Conservation (phyloP, 495 filamentous ascomycete genomes). For the Aspergillus funiculosus region DNA sequence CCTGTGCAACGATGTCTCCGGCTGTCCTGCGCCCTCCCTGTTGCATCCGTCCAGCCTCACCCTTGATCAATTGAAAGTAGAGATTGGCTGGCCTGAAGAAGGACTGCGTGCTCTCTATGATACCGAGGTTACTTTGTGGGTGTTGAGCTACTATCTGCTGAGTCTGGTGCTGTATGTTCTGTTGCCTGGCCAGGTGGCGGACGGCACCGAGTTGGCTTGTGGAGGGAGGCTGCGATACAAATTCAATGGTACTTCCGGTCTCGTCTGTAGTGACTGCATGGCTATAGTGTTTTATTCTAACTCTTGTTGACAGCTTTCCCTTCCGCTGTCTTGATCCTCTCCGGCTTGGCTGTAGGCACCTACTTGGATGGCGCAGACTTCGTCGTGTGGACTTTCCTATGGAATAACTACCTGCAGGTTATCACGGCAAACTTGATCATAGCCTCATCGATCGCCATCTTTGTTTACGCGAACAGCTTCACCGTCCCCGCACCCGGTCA, state of each 20-base stretch:
- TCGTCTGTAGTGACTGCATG: background rate
- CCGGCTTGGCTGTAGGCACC: constrained; percentile 65
- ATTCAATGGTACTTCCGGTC: constrained; percentile 62
- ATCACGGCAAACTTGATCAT: constrained; percentile 79
- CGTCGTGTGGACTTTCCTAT: constrained; percentile 84
- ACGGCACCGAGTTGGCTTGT: constrained; percentile 63
- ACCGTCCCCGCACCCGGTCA: constrained; percentile 62
- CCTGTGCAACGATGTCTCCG: constrained; percentile 85
- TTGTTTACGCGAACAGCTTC: constrained; percentile 77
- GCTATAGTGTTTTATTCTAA: too few species aligned
- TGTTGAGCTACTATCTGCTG: constrained; percentile 72
- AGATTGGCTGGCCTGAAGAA: constrained; percentile 70
- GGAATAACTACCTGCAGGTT: constrained; percentile 82
- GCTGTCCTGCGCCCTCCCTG: constrained; percentile 85
- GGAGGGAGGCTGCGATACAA: constrained; percentile 80
- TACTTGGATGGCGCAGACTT: constrained; percentile 73
- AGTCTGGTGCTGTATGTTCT: constrained; percentile 68
- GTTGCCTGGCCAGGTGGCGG: constrained; percentile 66
- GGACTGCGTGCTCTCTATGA: constrained; percentile 59
- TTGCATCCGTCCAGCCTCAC: constrained; percentile 67
- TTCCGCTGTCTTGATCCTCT: constrained; percentile 65
- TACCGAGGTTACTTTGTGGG: constrained; percentile 54
- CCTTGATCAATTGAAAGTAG: constrained; percentile 63
- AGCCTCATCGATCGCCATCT: constrained; percentile 59
- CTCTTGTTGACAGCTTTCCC: constrained; percentile 56